Base-by-base conservation (phyloP, 495 filamentous ascomycete species). In the Geopyxis carbonaria region DNA sequence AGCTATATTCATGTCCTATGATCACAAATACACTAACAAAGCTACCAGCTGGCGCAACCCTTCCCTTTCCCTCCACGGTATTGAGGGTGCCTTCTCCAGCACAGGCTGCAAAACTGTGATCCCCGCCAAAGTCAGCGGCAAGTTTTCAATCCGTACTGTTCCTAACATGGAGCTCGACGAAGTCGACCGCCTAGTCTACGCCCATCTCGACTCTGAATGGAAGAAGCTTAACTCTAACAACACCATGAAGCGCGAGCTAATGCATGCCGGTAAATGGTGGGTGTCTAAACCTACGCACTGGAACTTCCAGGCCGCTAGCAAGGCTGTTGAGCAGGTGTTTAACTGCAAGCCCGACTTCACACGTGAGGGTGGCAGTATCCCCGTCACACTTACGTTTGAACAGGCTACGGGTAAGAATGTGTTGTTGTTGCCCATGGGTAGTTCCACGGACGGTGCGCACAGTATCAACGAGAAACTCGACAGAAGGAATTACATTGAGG, bases 341-440 rank as follows among this genome's bases (percentile, higher is more conserved):
- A 79, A 80, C 14, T 75, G 89, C 32, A 70, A 86, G 60, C 89
- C 89, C 15, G 89, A 99, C 62, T 74, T 95, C 65, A 99, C 89
- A 23, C 71, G 89, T 31, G 89, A 99, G 63, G 89, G 89, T 59
- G 89, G 89, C 57, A 82, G 82, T 60, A 97, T 97, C 52, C 89
- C 89, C 0, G 80, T 99, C 22, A 95, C 89, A 7, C 63, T 99
- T 57, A 94, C 84, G 5, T 95, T 99, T 56, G 87, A 99, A 65
- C 74, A 95, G 64, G 83, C 86, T 14, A 93, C 86, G n/a, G 81
- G 83, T 45, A 99, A 99, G 73, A 99, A 94, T 57, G 86, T 95
- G 28, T 60, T 99, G 42, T 66, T 99, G 41, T 59, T 99, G 39
- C 89, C 89, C 6, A 94, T 99, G 87, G 89, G 89, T 14, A 91